Evolutionary conservation across 2,329 filamentous ascomycete genomes (phyloP), one percentile per base, ranked within the genome.

Genomic region (Sporothrix pseudoabietina): DNA sequence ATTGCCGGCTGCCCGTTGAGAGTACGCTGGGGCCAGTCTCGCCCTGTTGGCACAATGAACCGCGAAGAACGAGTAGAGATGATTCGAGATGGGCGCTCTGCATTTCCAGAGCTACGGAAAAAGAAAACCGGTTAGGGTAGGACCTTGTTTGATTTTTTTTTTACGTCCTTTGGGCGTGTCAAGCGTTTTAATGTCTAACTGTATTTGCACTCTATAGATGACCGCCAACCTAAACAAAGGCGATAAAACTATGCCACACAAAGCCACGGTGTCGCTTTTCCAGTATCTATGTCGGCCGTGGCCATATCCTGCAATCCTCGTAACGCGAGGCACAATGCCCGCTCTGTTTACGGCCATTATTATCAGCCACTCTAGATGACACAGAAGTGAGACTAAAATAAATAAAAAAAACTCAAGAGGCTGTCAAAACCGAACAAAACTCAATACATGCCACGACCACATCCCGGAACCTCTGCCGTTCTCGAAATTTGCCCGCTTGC

Each of bases 1-100:
- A 93, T 99, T 78, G 91, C 94, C 49, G 96, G 96, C 3, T 98
- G 95, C 78, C 96, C 96, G 0, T 82, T 99, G 75, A 87, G 95
- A 44, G 90, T 99, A 22, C 91, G 94, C 76, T 99, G 96, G 96
- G 95, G 94, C 19, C 91, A 92, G 80, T 95, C 97, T 19, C 96
- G 94, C 84, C 92, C 95, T 1, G 87, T 99, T 72, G 96, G 97
- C 73, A 97, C 89, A 32, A 92, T 98, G 90, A 93, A 97, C 76
- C 91, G 91, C 75, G 94, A 98, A 72, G 89, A 97, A 80, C 88
- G 95, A 59, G 86, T 91, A 77, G 88, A 92, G 78, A 94, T 97
- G 85, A 90, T 94, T 30, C 88, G 90, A 49, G 94, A 97, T 78
- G 95, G 92, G 2, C 84, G 92, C 65, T 86, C 87, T 19, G 87